Evolutionary conservation across 2,329 filamentous ascomycete genomes (phyloP), one percentile per base, ranked within the genome.

Genomic region (Alternaria rosae): DNA sequence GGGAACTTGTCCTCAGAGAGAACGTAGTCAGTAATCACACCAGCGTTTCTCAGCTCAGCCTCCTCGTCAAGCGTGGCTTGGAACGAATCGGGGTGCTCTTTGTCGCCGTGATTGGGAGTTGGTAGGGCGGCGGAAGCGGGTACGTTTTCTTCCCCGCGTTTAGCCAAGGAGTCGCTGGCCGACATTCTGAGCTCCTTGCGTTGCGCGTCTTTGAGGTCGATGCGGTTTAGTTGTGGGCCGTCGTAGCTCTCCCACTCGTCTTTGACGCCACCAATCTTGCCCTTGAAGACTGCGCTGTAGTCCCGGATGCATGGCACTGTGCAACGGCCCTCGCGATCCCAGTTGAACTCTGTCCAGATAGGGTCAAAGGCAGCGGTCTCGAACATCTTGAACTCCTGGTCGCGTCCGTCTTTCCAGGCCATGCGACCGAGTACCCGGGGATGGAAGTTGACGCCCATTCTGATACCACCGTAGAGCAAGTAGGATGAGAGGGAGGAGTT

Each of bases 401-500:
- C 85, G 48, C 84, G 80, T 4, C 81, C 81, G 61, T 87, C 85
- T 67, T 86, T 86, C 77, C 85, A 85, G 3, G 85, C 83, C 83
- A 87, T 86, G 48, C 85, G 82, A 3, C 85, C 85, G 23, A 87
- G 80, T 6, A 87, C 82, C 17, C 84, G 79, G 1, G 85, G 85
- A 59, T 87, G 85, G 71, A 86, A 87, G 63, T 87, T 87, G 62
- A 87, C 79, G 3, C 85, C 85, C 85, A 87, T 87, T 51, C 85
- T 79, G 10, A 87, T 84, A 30, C 85, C 85, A 32, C 85, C 85
- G 42, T 84, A 83, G 20, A 87, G 77, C 2, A 87, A 78, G 64
- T 87, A 86, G 0, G 84, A 85, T 0, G 84, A 86, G 1, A 87
- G 78, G 2, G 83, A 85, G 0, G 83, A 85, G 66, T 87, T 87